Evolutionary conservation across 345 rosid genomes (phyloP).

Genomic region (Moricandia moricandioides): DNA sequence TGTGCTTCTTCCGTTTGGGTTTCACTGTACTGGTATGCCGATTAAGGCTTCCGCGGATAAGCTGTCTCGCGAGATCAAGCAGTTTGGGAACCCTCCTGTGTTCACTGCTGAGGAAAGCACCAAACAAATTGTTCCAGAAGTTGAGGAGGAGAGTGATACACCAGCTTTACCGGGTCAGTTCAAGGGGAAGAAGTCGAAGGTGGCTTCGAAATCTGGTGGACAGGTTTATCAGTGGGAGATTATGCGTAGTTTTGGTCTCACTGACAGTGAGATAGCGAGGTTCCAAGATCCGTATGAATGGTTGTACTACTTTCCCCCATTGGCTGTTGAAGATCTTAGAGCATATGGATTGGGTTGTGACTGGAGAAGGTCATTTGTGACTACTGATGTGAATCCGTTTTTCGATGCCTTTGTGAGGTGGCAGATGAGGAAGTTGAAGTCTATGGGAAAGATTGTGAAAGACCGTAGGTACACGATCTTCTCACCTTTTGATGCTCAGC

Average conservation of each 20-base stretch:
- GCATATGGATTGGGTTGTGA: constrained; percentile 91
- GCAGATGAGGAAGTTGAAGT: constrained; percentile 87
- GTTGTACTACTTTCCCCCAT: constrained; percentile 74
- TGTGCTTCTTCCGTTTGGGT: constrained; percentile 82
- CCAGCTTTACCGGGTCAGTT: constrained; percentile 52
- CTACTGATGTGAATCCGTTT: constrained; percentile 76
- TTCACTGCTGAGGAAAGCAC: constrained; percentile 42
- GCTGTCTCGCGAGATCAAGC: constrained; percentile 64
- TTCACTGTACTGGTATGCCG: constrained; percentile 98
- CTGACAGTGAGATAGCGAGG: constrained; percentile 61
- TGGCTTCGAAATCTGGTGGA: constrained; percentile 75
- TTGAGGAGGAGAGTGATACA: constrained; percentile 37
- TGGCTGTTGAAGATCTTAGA: constrained; percentile 71
- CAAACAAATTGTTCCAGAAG: constrained; percentile 21
- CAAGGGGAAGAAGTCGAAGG: constrained; percentile 86
- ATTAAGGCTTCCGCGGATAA: constrained; percentile 97
- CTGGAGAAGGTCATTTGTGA: constrained; percentile 90
- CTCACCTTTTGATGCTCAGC: constrained; percentile 95
- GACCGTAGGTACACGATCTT: constrained; percentile 76
- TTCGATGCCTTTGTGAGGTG: constrained; percentile 80
- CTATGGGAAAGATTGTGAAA: constrained; percentile 86
- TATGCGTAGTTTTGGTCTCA: constrained; percentile 85
- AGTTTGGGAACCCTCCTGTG: constrained; percentile 74
- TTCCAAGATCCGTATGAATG: constrained; percentile 79
- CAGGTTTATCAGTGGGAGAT: constrained; percentile 91